A percentile compares a stretch with the other conserved stretches of the same genome.
These are phyloP conservation scores for Fusarium penzigii DNA, from an alignment of 2,329 filamentous ascomycete genomes.

Conservation along the genomic window DNA sequence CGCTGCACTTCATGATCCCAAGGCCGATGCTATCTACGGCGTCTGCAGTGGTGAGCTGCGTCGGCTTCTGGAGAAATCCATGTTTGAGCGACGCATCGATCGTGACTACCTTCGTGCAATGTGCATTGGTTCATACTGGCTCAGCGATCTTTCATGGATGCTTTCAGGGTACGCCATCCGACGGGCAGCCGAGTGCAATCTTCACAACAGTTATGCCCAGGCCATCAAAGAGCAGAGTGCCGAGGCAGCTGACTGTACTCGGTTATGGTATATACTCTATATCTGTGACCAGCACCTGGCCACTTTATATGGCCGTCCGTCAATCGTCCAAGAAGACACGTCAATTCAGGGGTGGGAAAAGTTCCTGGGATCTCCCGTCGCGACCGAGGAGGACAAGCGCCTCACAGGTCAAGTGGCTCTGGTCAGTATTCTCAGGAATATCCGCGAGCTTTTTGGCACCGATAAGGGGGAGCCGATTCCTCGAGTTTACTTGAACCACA, in stretches of 20 bases:
- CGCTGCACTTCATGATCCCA: conserved; percentile 58
- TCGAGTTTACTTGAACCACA: conserved; percentile 53
- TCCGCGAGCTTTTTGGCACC: conserved; percentile 57
- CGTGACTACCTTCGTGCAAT: conserved; percentile 60
- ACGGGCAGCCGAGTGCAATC: conserved; percentile 48
- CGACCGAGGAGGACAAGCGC: conserved; percentile 56
- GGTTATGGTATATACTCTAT: conserved; percentile 63
- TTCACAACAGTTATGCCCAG: conserved; percentile 44
- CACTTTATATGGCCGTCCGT: conserved; percentile 60
- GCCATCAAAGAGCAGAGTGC: conserved; percentile 40
- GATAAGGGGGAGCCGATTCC: conserved; percentile 56
- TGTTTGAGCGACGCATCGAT: conserved; percentile 40
- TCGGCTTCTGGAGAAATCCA: conserved; percentile 51
- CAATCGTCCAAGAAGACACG: conserved; percentile 58
- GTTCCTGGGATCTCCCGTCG: conserved; percentile 52
- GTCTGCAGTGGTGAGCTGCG: conserved; percentile 59
- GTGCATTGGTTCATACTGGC: conserved; percentile 64
- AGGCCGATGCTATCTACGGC: conserved; percentile 52
- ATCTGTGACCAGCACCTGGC: conserved; percentile 64
- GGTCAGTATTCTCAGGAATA: conserved; percentile 57
- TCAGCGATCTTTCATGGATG: conserved; percentile 64
- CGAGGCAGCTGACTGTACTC: conserved; percentile 52
- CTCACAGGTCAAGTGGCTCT: conserved; percentile 61
- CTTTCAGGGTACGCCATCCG: conserved; percentile 56
- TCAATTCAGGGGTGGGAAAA: conserved; percentile 59